Percentiles rank a stretch among this genome's conserved stretches.
Evolutionary conservation across 352 stramenopile genomes (phyloP).

Genomic region (Pythium dissimile): DNA sequence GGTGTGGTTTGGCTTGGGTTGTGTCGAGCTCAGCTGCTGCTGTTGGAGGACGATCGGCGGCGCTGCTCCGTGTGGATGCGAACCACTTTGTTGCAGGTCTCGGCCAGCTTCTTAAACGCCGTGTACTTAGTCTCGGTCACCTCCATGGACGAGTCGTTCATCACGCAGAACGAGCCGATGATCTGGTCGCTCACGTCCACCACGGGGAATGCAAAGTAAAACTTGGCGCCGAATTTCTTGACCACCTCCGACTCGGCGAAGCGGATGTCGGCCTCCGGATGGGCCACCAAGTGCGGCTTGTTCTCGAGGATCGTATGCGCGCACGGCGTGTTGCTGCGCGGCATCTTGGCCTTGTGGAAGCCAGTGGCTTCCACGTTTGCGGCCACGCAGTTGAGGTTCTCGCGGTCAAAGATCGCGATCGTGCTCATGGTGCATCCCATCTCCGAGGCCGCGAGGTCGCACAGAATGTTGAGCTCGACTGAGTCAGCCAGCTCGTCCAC

Average conservation of each 20-base stretch:
- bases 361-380: constrained; percentile 31
- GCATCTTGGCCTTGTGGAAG: constrained; percentile 27
- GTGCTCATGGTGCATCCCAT: constrained; percentile 41
- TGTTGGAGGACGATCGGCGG: background rate
- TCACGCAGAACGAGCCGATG: constrained; percentile 55
- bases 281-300: constrained; percentile 48
- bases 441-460: constrained; percentile 43
- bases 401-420: constrained; percentile 47
- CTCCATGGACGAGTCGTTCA: constrained; percentile 33
- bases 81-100: constrained; percentile 7
- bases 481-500: constrained; percentile 29
- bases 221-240: constrained; percentile 35
- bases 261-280: constrained; percentile 50
- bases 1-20: background rate
- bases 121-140: constrained; percentile 55
- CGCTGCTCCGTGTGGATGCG: background rate
- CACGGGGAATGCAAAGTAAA: constrained; percentile 68
- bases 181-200: constrained; percentile 36
- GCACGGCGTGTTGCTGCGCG: constrained; percentile 50
- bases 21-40: background rate
- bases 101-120: constrained; percentile 42
- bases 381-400: constrained; percentile 38
- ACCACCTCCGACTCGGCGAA: constrained; percentile 24
- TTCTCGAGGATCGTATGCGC: constrained; percentile 47
- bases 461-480: constrained; percentile 60